Percentiles rank a stretch among this genome's conserved stretches.
Evolutionary conservation across 73 alveolate species (phyloP).

Genomic region (Tetrahymena borealis): DNA sequence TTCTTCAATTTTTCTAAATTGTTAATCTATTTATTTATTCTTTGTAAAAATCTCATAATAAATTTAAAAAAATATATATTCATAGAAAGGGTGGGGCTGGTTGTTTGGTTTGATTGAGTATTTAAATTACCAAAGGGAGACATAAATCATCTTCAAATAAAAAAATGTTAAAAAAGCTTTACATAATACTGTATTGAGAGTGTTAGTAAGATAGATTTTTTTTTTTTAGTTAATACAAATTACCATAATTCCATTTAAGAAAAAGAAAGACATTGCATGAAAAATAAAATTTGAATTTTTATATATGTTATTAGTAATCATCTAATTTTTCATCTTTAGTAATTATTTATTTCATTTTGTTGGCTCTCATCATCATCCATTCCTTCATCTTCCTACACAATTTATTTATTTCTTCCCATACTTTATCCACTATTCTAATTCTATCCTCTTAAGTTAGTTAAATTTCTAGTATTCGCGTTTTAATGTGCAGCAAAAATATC

Average conservation of each 20-base stretch:
- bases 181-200: too few species aligned
- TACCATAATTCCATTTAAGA: background rate
- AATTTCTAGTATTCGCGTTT: background rate
- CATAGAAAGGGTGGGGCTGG: too few species aligned
- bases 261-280: background rate
- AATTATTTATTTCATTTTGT: background rate
- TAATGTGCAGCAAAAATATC: background rate
- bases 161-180: too few species aligned
- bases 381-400: background rate
- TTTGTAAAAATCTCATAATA: too few species aligned
- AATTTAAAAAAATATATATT: too few species aligned
- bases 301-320: background rate
- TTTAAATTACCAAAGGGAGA: too few species aligned
- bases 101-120: too few species aligned
- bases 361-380: background rate
- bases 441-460: background rate
- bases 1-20: too few species aligned
- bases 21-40: too few species aligned
- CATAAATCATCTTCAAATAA: too few species aligned
- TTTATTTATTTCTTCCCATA: background rate
- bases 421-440: background rate
- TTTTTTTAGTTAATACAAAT: too few species aligned
- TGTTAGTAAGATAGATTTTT: too few species aligned
- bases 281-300: background rate
- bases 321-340: background rate